phyloP scores from a whole-genome alignment of 768 basidiomycete species.

The Lentinula boryana region DNA sequence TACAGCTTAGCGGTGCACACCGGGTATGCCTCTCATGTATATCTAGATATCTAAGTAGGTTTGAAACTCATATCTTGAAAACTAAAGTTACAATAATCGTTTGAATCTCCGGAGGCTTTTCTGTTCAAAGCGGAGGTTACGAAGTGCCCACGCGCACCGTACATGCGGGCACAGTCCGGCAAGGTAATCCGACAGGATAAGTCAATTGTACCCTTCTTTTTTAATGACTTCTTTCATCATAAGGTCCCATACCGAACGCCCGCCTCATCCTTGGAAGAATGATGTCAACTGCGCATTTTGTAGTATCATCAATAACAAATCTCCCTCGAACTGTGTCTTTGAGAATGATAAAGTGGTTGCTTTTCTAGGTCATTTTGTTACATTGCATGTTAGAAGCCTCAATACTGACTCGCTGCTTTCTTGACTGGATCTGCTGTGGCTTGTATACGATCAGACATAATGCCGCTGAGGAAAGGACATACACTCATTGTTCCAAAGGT shows the following conservation, averaged over 20 bases:
- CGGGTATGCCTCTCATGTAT: no score
- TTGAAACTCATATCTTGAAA: no score
- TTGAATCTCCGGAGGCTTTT: no score
- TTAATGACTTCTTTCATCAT: slow-evolving; percentile 6
- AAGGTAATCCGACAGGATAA: no score
- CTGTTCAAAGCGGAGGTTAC: no score
- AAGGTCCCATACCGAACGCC: slow-evolving; percentile 41
- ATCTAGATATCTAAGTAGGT: no score
- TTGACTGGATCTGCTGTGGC: no score
- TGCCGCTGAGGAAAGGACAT: slow-evolving; percentile 63
- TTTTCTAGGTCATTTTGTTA: slow-evolving; percentile 44
- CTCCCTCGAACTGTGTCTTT: slow-evolving; percentile 44
- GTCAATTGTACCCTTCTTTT: no score
- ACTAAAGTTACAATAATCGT: no score
- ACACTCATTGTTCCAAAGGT: slow-evolving; percentile 65
- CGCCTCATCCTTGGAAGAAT: slow-evolving; percentile 41
- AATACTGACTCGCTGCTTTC: not conserved
- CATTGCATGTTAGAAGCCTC: not conserved
- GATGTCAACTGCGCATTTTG: slow-evolving; percentile 58
- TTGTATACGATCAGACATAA: slow-evolving; percentile 42
- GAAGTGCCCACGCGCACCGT: no score
- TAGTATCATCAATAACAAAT: slow-evolving; percentile 47
- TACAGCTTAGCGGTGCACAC: no score
- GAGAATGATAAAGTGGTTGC: slow-evolving; percentile 62
- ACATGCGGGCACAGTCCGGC: no score